Evolutionary conservation across 768 basidiomycete genomes (phyloP), one percentile per base, ranked within the genome.

Genomic region (Coprinopsis marcescibilis): DNA sequence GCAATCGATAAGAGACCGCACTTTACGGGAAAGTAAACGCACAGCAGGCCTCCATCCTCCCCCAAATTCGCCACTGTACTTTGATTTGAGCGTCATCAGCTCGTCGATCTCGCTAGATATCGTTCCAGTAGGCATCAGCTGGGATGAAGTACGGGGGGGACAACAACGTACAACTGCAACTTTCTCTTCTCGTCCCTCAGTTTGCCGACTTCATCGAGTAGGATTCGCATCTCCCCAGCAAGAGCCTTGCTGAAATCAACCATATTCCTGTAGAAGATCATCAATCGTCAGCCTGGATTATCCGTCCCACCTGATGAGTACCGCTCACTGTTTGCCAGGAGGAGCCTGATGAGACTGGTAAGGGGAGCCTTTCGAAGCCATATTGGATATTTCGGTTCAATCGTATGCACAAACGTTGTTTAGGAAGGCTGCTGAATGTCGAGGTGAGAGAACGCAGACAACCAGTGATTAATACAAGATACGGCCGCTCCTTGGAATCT

Each of bases 201-300:
- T 58, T 85, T 83, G 33, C 88, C 87, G 23, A 91, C 89, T 60
- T 92, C 89, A 20, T 70, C 75, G 19, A 92, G 70, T 19, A 92
- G 72, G 62, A 84, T 79, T 29, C 86, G 77, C 7, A 92, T 85
- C 67, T 92, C 89, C 12, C 71, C 67, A 3, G 89, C 85, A 20
- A 91, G 72, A 0, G 87, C 84, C 58, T 84, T 88, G 57, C 83
- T 89, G 63, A 91, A 90, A 53, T 91, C 86, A 54, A 88, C 83
- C 35, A 91, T 69, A 40, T 54, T 51, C 38, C 53, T 54, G 32
- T 17, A 35, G 14, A 11, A 5, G 2, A 14, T 2, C 23, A 14
- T 20, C 13, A 17, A 15, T 29, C 37, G n/a, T 8, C 29, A 17
- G 20, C 43, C 13, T 2, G 12, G n/a, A n/a, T n/a, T n/a, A 37